These are phyloP conservation scores for Rhizopogon roseolus DNA, from an alignment of 768 basidiomycete species.

Conservation along the genomic window DNA sequence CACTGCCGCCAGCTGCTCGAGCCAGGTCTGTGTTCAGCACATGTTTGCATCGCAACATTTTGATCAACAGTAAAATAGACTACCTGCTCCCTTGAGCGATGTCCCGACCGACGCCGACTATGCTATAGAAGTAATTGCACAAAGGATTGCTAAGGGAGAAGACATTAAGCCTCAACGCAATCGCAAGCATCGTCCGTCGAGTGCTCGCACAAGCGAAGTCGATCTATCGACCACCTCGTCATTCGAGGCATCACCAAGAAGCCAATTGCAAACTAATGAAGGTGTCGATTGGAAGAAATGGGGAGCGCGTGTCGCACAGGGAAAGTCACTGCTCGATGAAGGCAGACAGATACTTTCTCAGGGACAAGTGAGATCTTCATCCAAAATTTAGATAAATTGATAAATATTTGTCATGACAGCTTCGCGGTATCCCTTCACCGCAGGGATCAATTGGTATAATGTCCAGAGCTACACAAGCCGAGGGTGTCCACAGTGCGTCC, in stretches of 20 bases:
- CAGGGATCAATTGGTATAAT: neutral
- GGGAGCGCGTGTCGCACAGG: conserved; percentile 40
- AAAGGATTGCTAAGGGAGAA: conserved; percentile 52
- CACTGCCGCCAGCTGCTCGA: conserved; percentile 42
- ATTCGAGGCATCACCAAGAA: neutral
- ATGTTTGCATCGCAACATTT: neutral
- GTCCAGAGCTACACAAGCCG: neutral
- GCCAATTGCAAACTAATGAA: conserved; percentile 5
- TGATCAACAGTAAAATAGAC: conserved; percentile 22
- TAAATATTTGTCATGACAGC: too few species aligned
- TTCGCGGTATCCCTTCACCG: too few species aligned
- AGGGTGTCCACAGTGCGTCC: conserved; percentile 31
- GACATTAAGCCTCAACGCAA: conserved; percentile 33
- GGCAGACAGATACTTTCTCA: conserved; percentile 35
- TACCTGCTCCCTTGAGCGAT: conserved; percentile 43
- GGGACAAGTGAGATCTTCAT: conserved; percentile 28
- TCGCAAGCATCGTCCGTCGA: conserved; percentile 15
- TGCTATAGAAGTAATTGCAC: conserved; percentile 64
- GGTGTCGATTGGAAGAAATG: conserved; percentile 54
- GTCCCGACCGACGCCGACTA: conserved; percentile 67
- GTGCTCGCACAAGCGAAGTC: conserved; percentile 7
- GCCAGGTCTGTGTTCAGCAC: conserved; percentile 33
- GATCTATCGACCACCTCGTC: neutral
- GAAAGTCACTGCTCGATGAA: conserved; percentile 40
- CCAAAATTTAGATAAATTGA: conserved; percentile 2